Base-by-base conservation (phyloP, 2,329 filamentous ascomycete species). In the Cladophialophora immunda region DNA sequence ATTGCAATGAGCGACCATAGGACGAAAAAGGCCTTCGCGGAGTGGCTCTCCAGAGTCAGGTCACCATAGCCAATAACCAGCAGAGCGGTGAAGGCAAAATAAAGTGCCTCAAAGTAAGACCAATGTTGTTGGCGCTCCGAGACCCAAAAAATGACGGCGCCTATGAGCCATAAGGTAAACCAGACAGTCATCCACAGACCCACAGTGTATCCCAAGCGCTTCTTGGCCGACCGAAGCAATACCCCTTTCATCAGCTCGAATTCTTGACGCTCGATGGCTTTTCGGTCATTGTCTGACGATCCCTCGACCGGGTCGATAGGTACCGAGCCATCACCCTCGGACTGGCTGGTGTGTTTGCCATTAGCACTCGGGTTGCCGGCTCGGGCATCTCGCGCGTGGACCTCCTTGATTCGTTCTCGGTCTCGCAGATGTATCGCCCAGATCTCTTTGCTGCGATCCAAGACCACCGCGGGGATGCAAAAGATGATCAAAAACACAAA, bases 61-160 rank as follows among this genome's bases (percentile, higher is more conserved):
- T 86, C 84, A 29, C 85, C 84, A 66, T 86, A 87, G 1, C 85
- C 84, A 45, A 87, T 84, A 0, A 85, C 86, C 17, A 85, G 72
- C n/a, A 87, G 79, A 4, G 79, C 80, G 0, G 79, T 81, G 70
- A 84, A 87, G 3, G 82, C 76, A 70, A 86, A 86, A 72, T 86
- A 87, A 0, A 86, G 72, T 0, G 80, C 75, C 2, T 81, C 72
- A 65, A 86, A 86, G 72, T 86, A 86, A 3, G 78, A 80, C 83
- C 83, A 86, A 63, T 82, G 76, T 53, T 79, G 73, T 0, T 75
- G 74, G 36, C 76, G 75, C 68, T 86, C 84, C 1, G 81, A 76
- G 4, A 76, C 70, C 74, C 76, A 78, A 74, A 87, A 86, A 17
- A 86, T 77, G 0, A 80, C 73, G 4, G 84, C 84, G 1, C 84